Percentiles rank a stretch among this genome's conserved stretches.
Conservation (phyloP, 2,329 filamentous ascomycete species). For the Alternaria infectoria region DNA sequence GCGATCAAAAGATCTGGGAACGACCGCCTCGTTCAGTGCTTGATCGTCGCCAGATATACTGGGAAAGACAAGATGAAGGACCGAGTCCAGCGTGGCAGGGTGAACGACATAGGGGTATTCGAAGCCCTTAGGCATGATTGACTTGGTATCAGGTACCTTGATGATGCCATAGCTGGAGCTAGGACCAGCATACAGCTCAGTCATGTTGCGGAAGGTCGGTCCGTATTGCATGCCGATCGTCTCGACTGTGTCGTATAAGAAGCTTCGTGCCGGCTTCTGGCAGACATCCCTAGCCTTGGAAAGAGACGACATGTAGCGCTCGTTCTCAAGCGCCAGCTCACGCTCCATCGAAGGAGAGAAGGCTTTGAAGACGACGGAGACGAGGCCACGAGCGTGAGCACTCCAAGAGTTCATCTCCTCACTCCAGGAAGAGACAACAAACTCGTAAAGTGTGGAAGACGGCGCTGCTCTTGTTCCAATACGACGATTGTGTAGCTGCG, state of each 20-base stretch:
- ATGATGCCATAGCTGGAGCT: conserved; percentile 5
- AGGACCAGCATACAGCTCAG: conserved; percentile 15
- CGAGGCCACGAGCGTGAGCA: conserved; percentile 3
- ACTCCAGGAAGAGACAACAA: conserved; percentile 7
- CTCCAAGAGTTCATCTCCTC: conserved; percentile 7
- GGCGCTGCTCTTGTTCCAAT: conserved; percentile 6
- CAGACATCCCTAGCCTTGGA: neutral
- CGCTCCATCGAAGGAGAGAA: conserved; percentile 5
- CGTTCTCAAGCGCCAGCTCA: neutral
- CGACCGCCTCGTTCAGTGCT: conserved; percentile 8
- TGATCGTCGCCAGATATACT: conserved; percentile 15
- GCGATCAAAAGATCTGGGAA: conserved; percentile 6
- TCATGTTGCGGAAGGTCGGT: conserved; percentile 15
- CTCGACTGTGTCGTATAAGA: conserved; percentile 10
- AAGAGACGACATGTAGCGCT: conserved; percentile 1
- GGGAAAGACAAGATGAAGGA: conserved; percentile 9
- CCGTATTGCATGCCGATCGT: conserved; percentile 12
- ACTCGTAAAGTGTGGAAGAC: conserved; percentile 10
- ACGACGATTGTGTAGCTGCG: conserved; percentile 10
- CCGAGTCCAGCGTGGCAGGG: conserved; percentile 10
- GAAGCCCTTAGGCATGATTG: conserved; percentile 5
- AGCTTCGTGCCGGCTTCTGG: conserved; percentile 8
- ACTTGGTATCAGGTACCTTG: conserved; percentile 3
- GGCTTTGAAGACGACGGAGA: conserved; percentile 1
- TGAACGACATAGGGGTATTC: conserved; percentile 4